Base-by-base conservation (phyloP, 2,329 filamentous ascomycete genomes). In the Ilyonectria sp. region DNA sequence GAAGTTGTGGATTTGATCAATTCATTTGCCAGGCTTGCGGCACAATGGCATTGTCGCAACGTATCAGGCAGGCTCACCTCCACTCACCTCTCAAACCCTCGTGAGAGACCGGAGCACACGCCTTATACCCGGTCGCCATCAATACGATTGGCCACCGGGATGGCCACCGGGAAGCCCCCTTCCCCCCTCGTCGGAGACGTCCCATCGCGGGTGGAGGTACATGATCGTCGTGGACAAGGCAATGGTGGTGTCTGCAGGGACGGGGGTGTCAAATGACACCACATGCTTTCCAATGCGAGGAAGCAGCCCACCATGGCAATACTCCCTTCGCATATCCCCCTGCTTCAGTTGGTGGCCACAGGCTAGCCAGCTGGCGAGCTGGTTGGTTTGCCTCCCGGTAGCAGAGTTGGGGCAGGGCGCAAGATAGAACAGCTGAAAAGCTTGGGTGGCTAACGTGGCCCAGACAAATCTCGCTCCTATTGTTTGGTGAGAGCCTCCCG, bases 251-350 rank as follows among this genome's bases (percentile, higher is more conserved):
- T 60, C 69, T 67, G 67, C 67, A 72, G 67, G 72, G 71, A 63
- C 69, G 73, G 62, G 67, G 72, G 63, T 31, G 63, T 67, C 68
- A 65, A 64, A 67, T 61, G 58, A 62, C 60, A 74, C 61, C 63
- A 66, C 55, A 58, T 56, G 67, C 56, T 63, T 63, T 53, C 44
- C 31, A 23, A 44, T 33, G 35, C 47, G 23, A 63, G 40, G 60
- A 68, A 60, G 57, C 57, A 61, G 64, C 72, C 71, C 70, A 26
- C 66, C 67, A 63, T 57, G 50, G 63, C 60, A 68, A 46, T 68
- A 52, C n/a, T 49, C 55, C 19, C 49, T 23, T 50, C 49, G 47
- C 43, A 33, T 55, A n/a, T 47, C 26, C 21, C 21, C 63, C 33
- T 43, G 33, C 46, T 19, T 61, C 56, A 46, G 44, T 57, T 49